These are phyloP conservation scores for Daldinia sp. DNA, from an alignment of 2,329 filamentous ascomycete species.

Conservation along the genomic window DNA sequence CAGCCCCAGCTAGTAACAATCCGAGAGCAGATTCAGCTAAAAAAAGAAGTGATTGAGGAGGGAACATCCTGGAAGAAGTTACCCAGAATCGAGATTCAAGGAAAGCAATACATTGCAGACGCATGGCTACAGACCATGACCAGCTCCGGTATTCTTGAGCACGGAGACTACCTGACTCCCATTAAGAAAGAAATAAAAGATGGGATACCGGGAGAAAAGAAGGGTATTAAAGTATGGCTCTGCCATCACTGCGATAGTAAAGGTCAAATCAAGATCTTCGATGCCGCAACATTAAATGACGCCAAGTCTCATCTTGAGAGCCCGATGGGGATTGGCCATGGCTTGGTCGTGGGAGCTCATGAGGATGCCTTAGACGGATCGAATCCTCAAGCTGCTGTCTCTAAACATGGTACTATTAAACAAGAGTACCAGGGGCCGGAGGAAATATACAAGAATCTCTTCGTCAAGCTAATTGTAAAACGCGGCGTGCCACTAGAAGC, in stretches of 20 bases:
- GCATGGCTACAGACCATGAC: background rate
- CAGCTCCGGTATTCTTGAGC: background rate
- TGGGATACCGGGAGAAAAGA: background rate
- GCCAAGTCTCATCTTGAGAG: background rate
- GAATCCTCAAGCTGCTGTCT: background rate
- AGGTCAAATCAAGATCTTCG: background rate
- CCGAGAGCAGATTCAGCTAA: background rate
- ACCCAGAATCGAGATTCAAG: background rate
- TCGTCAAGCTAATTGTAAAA: background rate
- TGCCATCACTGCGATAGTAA: background rate
- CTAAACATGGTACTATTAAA: background rate
- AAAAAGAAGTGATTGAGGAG: background rate
- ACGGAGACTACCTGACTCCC: background rate
- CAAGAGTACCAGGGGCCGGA: background rate
- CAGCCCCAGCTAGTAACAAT: background rate
- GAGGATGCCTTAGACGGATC: background rate
- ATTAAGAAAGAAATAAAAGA: background rate
- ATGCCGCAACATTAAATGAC: background rate
- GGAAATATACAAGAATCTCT: background rate
- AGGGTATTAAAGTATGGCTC: background rate
- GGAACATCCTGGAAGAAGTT: background rate
- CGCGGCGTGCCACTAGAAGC: background rate
- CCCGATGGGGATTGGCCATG: background rate
- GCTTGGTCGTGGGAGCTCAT: background rate
- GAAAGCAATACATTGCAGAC: background rate